A percentile compares a stretch with the other conserved stretches of the same genome.
Evolutionary conservation across 2,329 filamentous ascomycete genomes (phyloP).

Genomic region (Bipolaris victoriae): DNA sequence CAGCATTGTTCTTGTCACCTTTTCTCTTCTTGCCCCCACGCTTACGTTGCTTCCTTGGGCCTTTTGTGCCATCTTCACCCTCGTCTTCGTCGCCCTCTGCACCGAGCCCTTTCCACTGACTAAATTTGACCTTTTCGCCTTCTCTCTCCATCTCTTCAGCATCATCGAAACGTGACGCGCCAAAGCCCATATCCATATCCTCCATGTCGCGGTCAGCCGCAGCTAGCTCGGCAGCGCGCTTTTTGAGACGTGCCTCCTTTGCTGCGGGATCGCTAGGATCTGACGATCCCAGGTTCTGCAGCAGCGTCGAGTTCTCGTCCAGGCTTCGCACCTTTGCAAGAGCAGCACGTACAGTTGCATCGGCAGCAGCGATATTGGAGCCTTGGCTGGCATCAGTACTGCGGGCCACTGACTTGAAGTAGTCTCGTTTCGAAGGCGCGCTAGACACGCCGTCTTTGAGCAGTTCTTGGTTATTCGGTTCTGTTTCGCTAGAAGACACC

Average conservation of each 20-base stretch:
- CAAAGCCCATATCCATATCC: constrained; percentile 95
- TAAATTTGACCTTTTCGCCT: constrained; percentile 67
- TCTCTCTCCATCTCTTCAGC: constrained; percentile 78
- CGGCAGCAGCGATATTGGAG: constrained; percentile 57
- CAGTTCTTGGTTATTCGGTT: constrained; percentile 10
- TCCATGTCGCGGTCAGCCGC: constrained; percentile 79
- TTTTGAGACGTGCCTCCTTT: constrained; percentile 70
- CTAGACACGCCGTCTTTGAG: constrained; percentile 6
- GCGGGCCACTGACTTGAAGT: constrained; percentile 25
- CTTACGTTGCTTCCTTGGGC: constrained; percentile 68
- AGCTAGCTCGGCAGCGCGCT: constrained; percentile 69
- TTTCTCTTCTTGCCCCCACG: constrained; percentile 76
- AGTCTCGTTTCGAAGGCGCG: constrained; percentile 28
- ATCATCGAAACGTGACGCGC: constrained; percentile 83
- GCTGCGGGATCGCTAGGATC: constrained; percentile 49
- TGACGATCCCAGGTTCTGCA: constrained; percentile 46
- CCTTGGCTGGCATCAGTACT: constrained; percentile 34
- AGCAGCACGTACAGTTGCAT: constrained; percentile 81
- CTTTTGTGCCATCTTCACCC: constrained; percentile 52
- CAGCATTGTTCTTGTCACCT: constrained; percentile 77
- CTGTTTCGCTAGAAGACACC: constrained; percentile 4
- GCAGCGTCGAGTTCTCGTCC: constrained; percentile 54
- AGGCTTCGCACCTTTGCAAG: constrained; percentile 74
- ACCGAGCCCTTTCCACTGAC: constrained; percentile 64
- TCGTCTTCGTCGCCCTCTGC: constrained; percentile 60